Percentiles rank a stretch among this genome's conserved stretches.
These are phyloP conservation scores for Exophiala lecanii-corni DNA, from an alignment of 2,329 filamentous ascomycete genomes.

Conservation along the genomic window DNA sequence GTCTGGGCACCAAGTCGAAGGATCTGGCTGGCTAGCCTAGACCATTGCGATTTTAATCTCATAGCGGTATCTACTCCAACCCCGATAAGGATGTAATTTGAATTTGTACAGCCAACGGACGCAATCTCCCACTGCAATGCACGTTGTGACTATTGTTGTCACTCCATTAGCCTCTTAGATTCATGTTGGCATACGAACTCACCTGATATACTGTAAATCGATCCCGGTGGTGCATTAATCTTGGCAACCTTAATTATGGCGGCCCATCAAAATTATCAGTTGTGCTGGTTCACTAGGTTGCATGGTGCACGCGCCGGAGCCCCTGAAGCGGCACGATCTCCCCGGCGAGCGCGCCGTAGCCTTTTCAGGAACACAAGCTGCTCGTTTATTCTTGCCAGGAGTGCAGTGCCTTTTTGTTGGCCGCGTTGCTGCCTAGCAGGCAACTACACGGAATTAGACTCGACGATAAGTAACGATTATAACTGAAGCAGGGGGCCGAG, in stretches of 20 bases:
- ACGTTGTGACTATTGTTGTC: slow-evolving; percentile 1
- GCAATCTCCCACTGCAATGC: background rate
- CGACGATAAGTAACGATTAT: background rate
- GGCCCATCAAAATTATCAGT: too few relatives aligned
- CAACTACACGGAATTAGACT: background rate
- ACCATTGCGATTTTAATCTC: slow-evolving; percentile 1
- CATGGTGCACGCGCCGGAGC: background rate
- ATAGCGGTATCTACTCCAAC: background rate
- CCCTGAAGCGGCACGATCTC: background rate
- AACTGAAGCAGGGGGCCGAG: too few relatives aligned
- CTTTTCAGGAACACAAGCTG: slow-evolving; percentile 1
- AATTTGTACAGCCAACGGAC: background rate
- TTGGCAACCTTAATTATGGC: slow-evolving; percentile 1
- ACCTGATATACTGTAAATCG: background rate
- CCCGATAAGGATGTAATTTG: slow-evolving; percentile 1
- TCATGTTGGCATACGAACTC: slow-evolving; percentile 1
- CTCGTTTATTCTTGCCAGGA: slow-evolving; percentile 1
- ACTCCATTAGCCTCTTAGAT: slow-evolving; percentile 1
- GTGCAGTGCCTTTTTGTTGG: background rate
- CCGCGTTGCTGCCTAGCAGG: background rate
- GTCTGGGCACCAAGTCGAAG: background rate
- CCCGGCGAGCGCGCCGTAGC: background rate
- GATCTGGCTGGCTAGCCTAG: background rate
- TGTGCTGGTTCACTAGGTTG: background rate
- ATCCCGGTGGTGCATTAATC: background rate